Conservation (phyloP, 768 basidiomycete genomes). For the Naganishia vaughanmartiniae region DNA sequence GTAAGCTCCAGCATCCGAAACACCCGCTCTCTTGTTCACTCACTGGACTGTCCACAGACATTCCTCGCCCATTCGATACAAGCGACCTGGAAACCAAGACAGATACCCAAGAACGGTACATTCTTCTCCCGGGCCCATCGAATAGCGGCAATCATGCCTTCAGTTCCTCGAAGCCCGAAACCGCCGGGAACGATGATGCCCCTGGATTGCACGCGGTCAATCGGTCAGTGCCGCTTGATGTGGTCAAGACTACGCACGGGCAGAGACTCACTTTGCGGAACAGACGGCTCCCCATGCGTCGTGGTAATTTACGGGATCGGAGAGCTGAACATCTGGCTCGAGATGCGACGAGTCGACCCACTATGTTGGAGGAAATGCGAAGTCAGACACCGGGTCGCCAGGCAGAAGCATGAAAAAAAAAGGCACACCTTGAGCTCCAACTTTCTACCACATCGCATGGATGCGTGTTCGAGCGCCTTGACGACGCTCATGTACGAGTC, state of each 20-base stretch:
- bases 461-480: slow-evolving; percentile 94
- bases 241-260: too few species aligned
- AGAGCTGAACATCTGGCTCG: slow-evolving; percentile 74
- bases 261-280: slow-evolving; percentile 59
- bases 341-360: slow-evolving; percentile 96
- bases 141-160: slow-evolving; percentile 97
- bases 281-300: slow-evolving; percentile 93
- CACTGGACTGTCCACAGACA: slow-evolving; percentile 69
- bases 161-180: slow-evolving; percentile 87
- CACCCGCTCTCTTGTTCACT: slow-evolving; percentile 30
- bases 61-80: slow-evolving; percentile 92
- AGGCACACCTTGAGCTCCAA: slow-evolving; percentile 67
- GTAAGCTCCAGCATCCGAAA: not conserved
- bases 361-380: slow-evolving; percentile 53
- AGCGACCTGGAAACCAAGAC: slow-evolving; percentile 94
- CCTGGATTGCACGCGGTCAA: slow-evolving; percentile 53
- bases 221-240: not conserved
- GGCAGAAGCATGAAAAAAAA: too few species aligned
- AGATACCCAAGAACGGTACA: slow-evolving; percentile 91
- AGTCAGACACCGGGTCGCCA: too few species aligned
- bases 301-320: slow-evolving; percentile 81
- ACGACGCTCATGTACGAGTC: slow-evolving; percentile 98
- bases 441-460: slow-evolving; percentile 83
- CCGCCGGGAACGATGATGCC: slow-evolving; percentile 97
- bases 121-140: slow-evolving; percentile 95